Evolutionary conservation across 805 yeast species (phyloP).

Genomic region (Kodamaea kakaduensis): DNA sequence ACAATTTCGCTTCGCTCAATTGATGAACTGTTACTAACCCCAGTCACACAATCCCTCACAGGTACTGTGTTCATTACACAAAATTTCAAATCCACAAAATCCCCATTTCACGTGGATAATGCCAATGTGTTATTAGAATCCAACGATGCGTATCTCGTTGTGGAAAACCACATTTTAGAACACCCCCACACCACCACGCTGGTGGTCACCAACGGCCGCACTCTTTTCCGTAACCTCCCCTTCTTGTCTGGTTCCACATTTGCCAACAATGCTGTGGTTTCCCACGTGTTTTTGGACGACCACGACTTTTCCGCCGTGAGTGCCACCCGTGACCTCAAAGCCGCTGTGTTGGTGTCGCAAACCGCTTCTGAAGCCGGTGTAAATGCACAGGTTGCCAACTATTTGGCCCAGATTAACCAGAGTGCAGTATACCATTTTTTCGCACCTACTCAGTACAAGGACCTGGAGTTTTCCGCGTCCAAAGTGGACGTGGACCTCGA

Average conservation of each 20-base stretch:
- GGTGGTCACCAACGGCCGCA: slow-evolving; percentile 49
- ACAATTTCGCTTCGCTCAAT: too few relatives aligned
- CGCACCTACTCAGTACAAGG: slow-evolving; percentile 12
- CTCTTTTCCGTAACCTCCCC: slow-evolving; percentile 60
- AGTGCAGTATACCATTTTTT: slow-evolving; percentile 72
- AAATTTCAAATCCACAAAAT: slow-evolving; percentile 41
- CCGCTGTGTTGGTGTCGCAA: slow-evolving; percentile 65
- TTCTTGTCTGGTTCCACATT: slow-evolving; percentile 42
- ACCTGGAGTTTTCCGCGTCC: slow-evolving; percentile 10
- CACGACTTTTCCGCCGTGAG: slow-evolving; percentile 68
- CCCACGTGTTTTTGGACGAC: slow-evolving; percentile 55
- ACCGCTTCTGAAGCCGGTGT: slow-evolving; percentile 48
- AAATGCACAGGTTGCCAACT: slow-evolving; percentile 55
- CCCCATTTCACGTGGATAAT: slow-evolving; percentile 18
- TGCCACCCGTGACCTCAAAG: slow-evolving; percentile 68
- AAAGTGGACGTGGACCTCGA: slow-evolving; percentile 10
- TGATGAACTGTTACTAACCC: too few relatives aligned
- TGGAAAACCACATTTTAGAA: slow-evolving; percentile 30
- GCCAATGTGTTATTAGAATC: slow-evolving; percentile 33
- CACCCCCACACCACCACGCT: slow-evolving; percentile 31
- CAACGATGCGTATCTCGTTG: slow-evolving; percentile 52
- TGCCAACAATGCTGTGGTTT: slow-evolving; percentile 43
- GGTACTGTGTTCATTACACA: slow-evolving; percentile 43
- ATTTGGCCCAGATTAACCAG: slow-evolving; percentile 45
- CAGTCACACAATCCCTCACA: slow-evolving; percentile 30